phyloP scores from a whole-genome alignment of 164 flowering plant species.

The Echeveria elegans region DNA sequence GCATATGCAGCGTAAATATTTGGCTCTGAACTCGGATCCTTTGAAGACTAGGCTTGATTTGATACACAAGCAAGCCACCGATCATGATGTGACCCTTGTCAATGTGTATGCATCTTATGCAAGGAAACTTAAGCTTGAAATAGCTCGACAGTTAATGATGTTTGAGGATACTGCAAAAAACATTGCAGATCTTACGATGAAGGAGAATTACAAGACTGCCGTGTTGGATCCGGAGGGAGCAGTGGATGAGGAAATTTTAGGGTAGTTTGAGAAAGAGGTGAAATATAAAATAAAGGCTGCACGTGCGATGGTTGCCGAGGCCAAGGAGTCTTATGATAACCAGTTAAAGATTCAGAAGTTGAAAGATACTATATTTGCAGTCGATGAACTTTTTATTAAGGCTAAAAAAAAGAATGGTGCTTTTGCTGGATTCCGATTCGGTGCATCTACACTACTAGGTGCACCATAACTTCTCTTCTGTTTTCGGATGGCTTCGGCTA shows the following conservation, averaged over 20 bases:
- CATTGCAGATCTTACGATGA: constrained; percentile 40
- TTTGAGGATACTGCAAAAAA: constrained; percentile 67
- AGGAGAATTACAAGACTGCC: constrained; percentile 32
- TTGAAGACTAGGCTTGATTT: constrained; percentile 24
- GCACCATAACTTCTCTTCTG: too few relatives aligned
- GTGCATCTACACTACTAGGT: too few relatives aligned
- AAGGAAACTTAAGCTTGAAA: constrained; percentile 79
- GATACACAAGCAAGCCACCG: constrained; percentile 65
- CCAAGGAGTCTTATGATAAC: constrained; percentile 86
- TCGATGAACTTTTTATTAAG: constrained; percentile 64
- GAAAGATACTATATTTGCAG: constrained; percentile 88
- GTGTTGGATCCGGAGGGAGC: constrained; percentile 49
- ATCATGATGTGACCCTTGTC: constrained; percentile 65
- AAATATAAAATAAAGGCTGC: constrained; percentile 73
- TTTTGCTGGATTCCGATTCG: too few relatives aligned
- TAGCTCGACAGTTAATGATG: constrained; percentile 53
- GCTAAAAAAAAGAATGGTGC: constrained; percentile 88
- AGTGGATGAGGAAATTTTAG: constrained; percentile 65
- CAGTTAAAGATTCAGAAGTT: constrained; percentile 94
- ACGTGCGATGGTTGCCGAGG: constrained; percentile 52
- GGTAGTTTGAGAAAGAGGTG: constrained; percentile 89
- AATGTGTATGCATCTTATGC: constrained; percentile 87
- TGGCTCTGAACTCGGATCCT: constrained; percentile 55
- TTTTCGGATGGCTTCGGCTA: too few relatives aligned
- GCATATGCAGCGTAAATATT: constrained; percentile 52